Evolutionary conservation across 2,329 filamentous ascomycete species (phyloP), one percentile per base, ranked within the genome.

Genomic region (Magnaporthales sp.): DNA sequence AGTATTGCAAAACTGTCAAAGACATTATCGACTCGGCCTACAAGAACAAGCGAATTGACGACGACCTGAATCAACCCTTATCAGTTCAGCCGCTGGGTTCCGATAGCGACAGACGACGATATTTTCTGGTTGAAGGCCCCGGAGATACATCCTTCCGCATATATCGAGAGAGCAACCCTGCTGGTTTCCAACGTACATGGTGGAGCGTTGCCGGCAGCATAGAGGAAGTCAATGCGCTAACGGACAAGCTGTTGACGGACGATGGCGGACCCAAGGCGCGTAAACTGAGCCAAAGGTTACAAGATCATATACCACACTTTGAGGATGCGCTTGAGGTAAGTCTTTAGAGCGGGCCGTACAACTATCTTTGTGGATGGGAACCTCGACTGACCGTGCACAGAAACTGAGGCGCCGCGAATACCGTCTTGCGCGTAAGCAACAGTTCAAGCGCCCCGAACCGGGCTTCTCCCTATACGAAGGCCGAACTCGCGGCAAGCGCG

Each of bases 401-500:
- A 98, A 97, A 85, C 91, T 95, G 66, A 92, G 89, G 77, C 90
- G 93, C 61, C 90, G 95, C 67, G 95, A 99, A 73, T 98, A 99
- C 74, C 89, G 95, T 19, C 86, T 92, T 74, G 84, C 88, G 72
- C 91, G 92, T 69, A 94, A 94, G 74, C 91, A 94, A 68, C 89
- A 91, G 68, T 98, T 98, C 78, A 86, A 90, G 70, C 87, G 93
- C 5, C 92, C 93, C 6, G 93, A 97, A 72, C 89, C 91, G 10
- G 93, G 93, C 4, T 96, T 94, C 75, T 97, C 93, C 0, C 82
- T 96, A 67, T 99, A 99, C 76, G 95, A 99, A 80, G 95, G 95
- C 64, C 91, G 95, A 66, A 99, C 96, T 5, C 88, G 95, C 68
- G 95, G 95, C 67, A 98, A 99, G 81, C 91, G 94, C 68, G 91